These are phyloP conservation scores for Mortierella sp. DNA, from an alignment of 371 early-diverging fungal species.

Conservation along the genomic window DNA sequence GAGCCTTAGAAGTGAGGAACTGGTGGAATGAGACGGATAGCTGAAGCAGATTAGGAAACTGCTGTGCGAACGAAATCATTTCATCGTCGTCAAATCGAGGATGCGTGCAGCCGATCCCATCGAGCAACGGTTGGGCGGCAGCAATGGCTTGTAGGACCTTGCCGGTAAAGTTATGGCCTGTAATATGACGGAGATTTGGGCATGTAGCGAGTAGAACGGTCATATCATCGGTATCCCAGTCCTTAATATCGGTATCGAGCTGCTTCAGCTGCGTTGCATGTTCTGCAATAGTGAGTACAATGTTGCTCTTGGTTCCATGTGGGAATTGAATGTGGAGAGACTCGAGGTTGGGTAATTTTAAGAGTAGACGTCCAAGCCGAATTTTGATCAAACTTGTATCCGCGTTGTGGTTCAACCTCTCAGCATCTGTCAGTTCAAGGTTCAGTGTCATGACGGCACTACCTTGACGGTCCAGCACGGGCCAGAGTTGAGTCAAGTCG, in stretches of 20 bases:
- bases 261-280: conserved; percentile 15
- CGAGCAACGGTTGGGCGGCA: conserved; percentile 13
- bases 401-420: conserved; percentile 1
- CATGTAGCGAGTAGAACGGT: conserved; percentile 15
- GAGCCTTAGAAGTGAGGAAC: conserved; percentile 26
- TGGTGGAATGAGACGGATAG: conserved; percentile 38
- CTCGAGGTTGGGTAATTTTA: conserved; percentile 28
- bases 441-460: conserved; percentile 1
- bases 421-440: conserved; percentile 19
- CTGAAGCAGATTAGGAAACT: conserved; percentile 28
- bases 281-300: conserved; percentile 14
- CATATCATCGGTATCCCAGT: conserved; percentile 40
- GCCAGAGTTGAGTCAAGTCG: conserved; percentile 35
- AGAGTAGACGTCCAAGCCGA: conserved; percentile 25
- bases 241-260: conserved; percentile 31
- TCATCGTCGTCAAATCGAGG: conserved; percentile 42
- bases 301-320: conserved; percentile 11
- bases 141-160: conserved; percentile 36
- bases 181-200: conserved; percentile 14
- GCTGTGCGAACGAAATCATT: conserved; percentile 25
- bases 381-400: conserved; percentile 8
- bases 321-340: conserved; percentile 33
- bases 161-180: conserved; percentile 35
- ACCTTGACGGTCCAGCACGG: conserved; percentile 37
- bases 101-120: conserved; percentile 34